Evolutionary conservation across 78 protist genomes (phyloP), one percentile per base, ranked within the genome.

Genomic region (Emiliania huxleyi): DNA sequence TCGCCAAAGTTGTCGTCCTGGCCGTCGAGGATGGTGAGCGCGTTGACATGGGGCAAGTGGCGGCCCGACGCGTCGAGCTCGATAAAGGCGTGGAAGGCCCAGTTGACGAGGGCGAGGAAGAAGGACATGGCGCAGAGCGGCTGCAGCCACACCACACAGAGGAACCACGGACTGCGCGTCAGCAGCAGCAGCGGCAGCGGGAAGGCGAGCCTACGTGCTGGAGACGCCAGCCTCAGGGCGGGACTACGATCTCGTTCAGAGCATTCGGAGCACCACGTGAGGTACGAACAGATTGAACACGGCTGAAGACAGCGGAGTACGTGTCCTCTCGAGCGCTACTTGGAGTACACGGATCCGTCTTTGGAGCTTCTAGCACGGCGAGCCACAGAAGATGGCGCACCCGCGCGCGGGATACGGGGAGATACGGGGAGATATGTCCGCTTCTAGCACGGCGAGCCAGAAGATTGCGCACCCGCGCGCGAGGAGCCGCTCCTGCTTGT

Each of bases 1-100:
- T 91, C 93, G 43, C 93, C 93, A 33, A n/a, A 91, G 23, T 2
- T 25, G 75, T 91, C 93, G 89, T 91, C 93, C 15, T n/a, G 35
- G n/a, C 93, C 93, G 69, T 91, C 71, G 26, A 77, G 0, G 37
- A 91, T 73, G 52, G 21, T 8, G 52, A 55, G 22, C 44, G 77
- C 22, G 77, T 77, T 91, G 79, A 91, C 75, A 55, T 40, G 46
- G 15, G 48, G 45, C 12, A 71, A 5, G 77, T 48, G 46, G 77
- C 0, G 1, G n/a, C 90, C 90, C 0, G 45, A 29, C 52, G 0
- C 79, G 23, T 75, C 93, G 46, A 49, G 38, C 89, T 73, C 90
- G 49, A 91, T 11, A 49, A 91, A 91, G 18, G 48, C 87, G 49
- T 91, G 93, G 87, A 91, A 46, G 29, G 73, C 62, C 3, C 79